Base-by-base conservation (phyloP, 2,329 filamentous ascomycete species). In the Pestalotiopsis sp. region DNA sequence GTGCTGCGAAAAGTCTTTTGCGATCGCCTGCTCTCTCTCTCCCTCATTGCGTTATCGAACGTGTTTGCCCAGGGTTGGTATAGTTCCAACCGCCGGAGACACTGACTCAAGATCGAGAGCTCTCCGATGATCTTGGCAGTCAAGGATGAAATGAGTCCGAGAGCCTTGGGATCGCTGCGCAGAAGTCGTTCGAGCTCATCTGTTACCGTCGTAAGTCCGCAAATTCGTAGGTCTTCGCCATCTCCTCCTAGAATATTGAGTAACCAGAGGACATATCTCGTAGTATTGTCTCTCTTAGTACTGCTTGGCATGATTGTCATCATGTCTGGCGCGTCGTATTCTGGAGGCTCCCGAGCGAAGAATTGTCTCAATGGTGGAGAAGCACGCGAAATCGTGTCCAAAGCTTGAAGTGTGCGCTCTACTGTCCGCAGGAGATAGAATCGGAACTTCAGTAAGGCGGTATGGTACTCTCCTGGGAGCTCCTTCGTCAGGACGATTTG, bases 181-280 rank as follows among this genome's bases (percentile, higher is more conserved):
- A 85, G 68, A 3, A 86, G 75, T 7, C 82, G 80, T 27, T 85
- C 83, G 2, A 88, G 73, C 71, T 87, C 85, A 69, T 89, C 85
- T 13, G 87, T 69, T 1, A 84, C 36, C 4, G 73, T 72, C 2
- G 79, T 75, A 31, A 84, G 68, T 2, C 80, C 71, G 7, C 69
- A 65, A 1, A 83, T 64, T 58, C 80, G 78, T 1, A 82, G 70
- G 2, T 75, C 17, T 0, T 75, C 2, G 2, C 67, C 75, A 52
- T 82, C 78, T 58, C 83, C 80, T 76, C 79, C 82, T 6, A 86
- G 67, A 0, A 73, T 79, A 2, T 64, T 58, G 2, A 85, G 74
- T 0, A 84, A 74, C 78, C 78, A 82, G 0, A 80, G n/a, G 0
- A 84, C 68, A 9, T 79, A 70, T 2, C 59, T 39, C 17, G 77